Conservation (phyloP, 2,329 filamentous ascomycete species). For the Xylariaceae sp. region DNA sequence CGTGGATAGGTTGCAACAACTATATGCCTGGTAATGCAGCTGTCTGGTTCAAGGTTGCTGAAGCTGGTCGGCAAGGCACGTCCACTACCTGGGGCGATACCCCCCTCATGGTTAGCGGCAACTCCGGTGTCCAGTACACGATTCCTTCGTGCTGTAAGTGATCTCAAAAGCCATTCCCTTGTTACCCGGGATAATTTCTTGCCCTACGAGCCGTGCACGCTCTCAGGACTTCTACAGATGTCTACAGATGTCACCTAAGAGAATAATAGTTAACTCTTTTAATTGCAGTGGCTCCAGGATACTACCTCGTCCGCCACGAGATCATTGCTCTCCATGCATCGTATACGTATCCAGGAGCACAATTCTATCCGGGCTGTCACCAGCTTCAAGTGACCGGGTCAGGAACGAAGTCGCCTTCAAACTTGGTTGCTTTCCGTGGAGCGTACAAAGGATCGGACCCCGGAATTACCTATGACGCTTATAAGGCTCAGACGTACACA, state of each 20-base stretch:
- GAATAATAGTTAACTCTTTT: no score
- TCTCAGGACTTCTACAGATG: no score
- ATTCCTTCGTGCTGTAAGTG: constrained; percentile 59
- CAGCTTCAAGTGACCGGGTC: constrained; percentile 60
- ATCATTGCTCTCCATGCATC: constrained; percentile 60
- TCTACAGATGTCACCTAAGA: no score
- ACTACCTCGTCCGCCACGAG: constrained; percentile 65
- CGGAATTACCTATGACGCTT: constrained; percentile 59
- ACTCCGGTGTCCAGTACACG: constrained; percentile 55
- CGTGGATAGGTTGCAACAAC: constrained; percentile 25
- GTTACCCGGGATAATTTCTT: no score
- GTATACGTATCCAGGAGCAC: constrained; percentile 49
- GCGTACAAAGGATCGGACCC: constrained; percentile 57
- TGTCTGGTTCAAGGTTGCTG: constrained; percentile 63
- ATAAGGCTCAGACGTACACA: constrained; percentile 52
- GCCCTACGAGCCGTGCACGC: no score
- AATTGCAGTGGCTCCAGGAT: constrained; percentile 57
- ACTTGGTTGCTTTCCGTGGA: constrained; percentile 58
- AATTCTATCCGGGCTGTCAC: constrained; percentile 65
- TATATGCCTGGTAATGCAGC: constrained; percentile 39
- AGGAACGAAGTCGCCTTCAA: constrained; percentile 49
- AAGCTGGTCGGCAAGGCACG: constrained; percentile 56
- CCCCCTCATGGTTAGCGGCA: constrained; percentile 51
- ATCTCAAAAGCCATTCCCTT: no score
- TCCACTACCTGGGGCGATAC: constrained; percentile 56